Evolutionary conservation across 805 yeast species (phyloP), one percentile per base, ranked within the genome.

Genomic region (Tetrapisispora phaffii): DNA sequence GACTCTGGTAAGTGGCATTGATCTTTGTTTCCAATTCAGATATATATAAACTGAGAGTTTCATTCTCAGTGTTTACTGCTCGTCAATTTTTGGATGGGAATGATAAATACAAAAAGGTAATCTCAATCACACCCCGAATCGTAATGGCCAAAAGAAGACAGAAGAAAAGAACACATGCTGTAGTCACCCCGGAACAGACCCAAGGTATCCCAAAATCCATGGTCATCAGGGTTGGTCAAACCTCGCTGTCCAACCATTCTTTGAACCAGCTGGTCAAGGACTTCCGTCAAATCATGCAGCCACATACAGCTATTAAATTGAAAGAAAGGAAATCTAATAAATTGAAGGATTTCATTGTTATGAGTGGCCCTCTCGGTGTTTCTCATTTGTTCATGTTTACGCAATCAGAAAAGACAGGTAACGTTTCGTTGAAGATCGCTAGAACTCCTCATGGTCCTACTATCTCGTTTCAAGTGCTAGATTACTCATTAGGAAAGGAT

Each of bases 311-410:
- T 12, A 79, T 87, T 56, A 84, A 79, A 53, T 73, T 93, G 47
- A 75, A 81, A 51, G 98, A 93, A 66, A 73, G 97, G 42, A 86
- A 85, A 60, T 72, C 85, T 34, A 93, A 93, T 65, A 85, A 80
- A 59, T 71, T 93, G 53, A 86, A 84, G 63, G 98, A 90, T 67
- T 93, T 84, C 56, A 76, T 89, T n/a, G 95, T 87, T n/a, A 89
- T 93, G 96, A 85, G 96, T 33, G 97, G 97, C 6, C 97, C 97
- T 13, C 71, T 93, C 37, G 95, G 95, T 23, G 96, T 93, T 20
- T 75, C 90, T 7, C 96, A 90, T 66, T 66, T 93, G 58, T 78
- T 93, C 67, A 71, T 90, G 19, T 89, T 93, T 70, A 82, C 87
- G 50, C 96, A 88, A 61, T 76, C 85, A 33, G 82, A 79, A 54